phyloP scores from a whole-genome alignment of 2,329 filamentous ascomycete genomes.

The Mollisiaceae sp. region DNA sequence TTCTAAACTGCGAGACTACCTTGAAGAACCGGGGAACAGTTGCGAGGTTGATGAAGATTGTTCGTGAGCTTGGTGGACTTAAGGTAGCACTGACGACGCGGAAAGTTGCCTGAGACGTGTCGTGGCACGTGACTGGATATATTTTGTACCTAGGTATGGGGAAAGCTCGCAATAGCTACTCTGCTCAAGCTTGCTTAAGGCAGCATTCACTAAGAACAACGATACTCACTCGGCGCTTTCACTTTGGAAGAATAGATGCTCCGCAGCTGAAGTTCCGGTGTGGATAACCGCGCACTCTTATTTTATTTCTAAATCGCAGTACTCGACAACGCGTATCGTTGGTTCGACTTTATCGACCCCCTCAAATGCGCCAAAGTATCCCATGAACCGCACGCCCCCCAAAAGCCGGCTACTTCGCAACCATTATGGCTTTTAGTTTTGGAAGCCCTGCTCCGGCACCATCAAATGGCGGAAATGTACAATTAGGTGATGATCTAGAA shows the following conservation, averaged over 20 bases:
- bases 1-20: neutral
- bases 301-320: neutral
- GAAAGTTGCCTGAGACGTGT: conserved; percentile 14
- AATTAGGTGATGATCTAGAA: conserved; percentile 69
- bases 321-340: neutral
- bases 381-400: conserved; percentile 43
- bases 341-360: conserved; percentile 21
- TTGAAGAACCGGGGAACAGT: neutral
- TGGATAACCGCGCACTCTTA: too few species aligned
- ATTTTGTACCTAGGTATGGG: neutral
- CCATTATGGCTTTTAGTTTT: conserved; percentile 70
- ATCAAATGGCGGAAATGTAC: conserved; percentile 46
- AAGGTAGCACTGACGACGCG: conserved; percentile 5
- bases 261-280: neutral
- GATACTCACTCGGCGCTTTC: neutral
- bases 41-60: conserved; percentile 11
- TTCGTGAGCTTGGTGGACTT: conserved; percentile 5
- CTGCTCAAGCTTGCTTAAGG: neutral
- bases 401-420: conserved; percentile 46
- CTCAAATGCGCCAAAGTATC: conserved; percentile 37
- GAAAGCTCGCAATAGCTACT: neutral
- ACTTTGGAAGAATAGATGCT: neutral
- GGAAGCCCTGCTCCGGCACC: conserved; percentile 52
- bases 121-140: conserved; percentile 7
- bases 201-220: neutral